phyloP scores from a whole-genome alignment of 306 rosid genomes.

The Hippophae tibetana region DNA sequence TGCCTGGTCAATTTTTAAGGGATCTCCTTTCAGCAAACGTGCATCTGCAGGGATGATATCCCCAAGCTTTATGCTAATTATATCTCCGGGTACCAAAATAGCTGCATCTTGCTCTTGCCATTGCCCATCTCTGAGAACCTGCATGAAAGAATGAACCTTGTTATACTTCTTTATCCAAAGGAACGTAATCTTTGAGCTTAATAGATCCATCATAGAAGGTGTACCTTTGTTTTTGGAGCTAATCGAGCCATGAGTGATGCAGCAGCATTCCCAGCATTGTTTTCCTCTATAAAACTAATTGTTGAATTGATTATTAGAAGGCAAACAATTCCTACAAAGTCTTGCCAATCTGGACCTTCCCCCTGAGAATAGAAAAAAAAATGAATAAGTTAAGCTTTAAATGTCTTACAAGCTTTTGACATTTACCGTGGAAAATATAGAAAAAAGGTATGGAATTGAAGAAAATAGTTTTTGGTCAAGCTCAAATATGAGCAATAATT shows the following conservation, averaged over 20 bases:
- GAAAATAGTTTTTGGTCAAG: background rate
- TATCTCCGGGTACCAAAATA: conserved; percentile 78
- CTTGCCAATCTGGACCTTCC: conserved; percentile 89
- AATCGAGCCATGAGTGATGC: conserved; percentile 73
- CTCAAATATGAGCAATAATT: background rate
- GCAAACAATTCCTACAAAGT: conserved; percentile 72
- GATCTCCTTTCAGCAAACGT: conserved; percentile 81
- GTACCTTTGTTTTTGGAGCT: conserved; percentile 73
- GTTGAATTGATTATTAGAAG: conserved; percentile 68
- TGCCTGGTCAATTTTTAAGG: conserved; percentile 82
- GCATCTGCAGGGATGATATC: conserved; percentile 91
- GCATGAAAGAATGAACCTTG: conserved; percentile 12
- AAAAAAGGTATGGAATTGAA: background rate
- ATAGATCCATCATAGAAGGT: conserved; percentile 5
- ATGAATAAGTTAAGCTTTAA: conserved; percentile 2
- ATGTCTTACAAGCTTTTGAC: background rate
- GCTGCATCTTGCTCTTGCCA: conserved; percentile 84
- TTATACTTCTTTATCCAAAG: background rate
- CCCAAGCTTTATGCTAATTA: conserved; percentile 77
- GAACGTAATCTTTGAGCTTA: conserved; percentile 1
- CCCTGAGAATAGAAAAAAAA: conserved; percentile 42
- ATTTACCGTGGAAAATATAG: background rate
- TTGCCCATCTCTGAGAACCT: conserved; percentile 80
- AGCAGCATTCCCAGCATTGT: conserved; percentile 85
- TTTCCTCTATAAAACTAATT: conserved; percentile 86